These are phyloP conservation scores for Geranium rotundifolium DNA, from an alignment of 345 rosid genomes.

Conservation along the genomic window DNA sequence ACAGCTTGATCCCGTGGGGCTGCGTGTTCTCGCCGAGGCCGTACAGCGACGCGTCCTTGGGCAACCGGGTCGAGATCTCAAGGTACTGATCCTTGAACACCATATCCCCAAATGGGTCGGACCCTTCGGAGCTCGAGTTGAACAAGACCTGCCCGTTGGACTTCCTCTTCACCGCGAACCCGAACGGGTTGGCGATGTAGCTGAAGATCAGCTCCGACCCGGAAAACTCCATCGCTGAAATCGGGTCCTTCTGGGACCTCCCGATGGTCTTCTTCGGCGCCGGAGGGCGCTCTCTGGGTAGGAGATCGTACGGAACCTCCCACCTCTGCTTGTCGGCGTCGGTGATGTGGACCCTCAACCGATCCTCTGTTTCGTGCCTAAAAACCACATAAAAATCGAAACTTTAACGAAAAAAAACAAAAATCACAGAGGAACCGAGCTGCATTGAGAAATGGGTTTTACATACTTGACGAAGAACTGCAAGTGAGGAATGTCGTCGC, in stretches of 20 bases:
- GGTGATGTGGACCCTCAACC: conserved; percentile 77
- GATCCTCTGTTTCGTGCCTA: conserved; percentile 74
- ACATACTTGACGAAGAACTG: conserved; percentile 79
- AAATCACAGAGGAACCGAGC: background rate
- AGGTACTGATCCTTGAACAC: conserved; percentile 96
- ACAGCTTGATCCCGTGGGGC: conserved; percentile 80
- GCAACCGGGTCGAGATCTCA: conserved; percentile 79
- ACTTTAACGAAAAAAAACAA: background rate
- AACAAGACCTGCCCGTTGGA: conserved; percentile 71
- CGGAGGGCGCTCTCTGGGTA: conserved; percentile 70
- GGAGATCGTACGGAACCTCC: conserved; percentile 86
- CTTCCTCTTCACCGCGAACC: conserved; percentile 74
- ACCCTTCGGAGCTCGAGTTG: conserved; percentile 45
- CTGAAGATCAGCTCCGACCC: conserved; percentile 55
- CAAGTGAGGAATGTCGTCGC: conserved; percentile 65
- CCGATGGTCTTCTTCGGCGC: conserved; percentile 32
- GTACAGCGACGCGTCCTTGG: conserved; percentile 72
- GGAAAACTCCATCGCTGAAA: conserved; percentile 38
- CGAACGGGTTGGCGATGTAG: conserved; percentile 68
- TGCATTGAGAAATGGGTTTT: conserved; percentile 5
- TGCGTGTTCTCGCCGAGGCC: conserved; percentile 95
- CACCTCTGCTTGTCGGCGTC: conserved; percentile 83
- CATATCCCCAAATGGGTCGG: conserved; percentile 44
- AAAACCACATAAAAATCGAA: background rate
- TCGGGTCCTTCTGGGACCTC: conserved; percentile 37